Conservation (phyloP, 73 alveolate genomes). For the Tetrahymena elliotti region DNA sequence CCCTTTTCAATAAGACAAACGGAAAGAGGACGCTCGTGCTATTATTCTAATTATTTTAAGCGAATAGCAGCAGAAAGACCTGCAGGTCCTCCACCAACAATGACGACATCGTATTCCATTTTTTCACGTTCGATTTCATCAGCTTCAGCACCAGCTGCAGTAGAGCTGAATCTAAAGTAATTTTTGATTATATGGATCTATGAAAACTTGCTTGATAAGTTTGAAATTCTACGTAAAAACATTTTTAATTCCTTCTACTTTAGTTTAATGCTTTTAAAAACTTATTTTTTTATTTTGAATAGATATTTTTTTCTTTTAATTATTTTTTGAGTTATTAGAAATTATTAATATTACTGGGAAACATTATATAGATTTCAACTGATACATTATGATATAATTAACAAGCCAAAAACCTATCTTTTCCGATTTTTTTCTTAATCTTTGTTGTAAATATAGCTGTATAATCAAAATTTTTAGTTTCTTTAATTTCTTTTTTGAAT, state of each 20-base stretch:
- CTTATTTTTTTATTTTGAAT: neutral
- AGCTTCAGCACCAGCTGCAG: neutral
- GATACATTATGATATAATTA: neutral
- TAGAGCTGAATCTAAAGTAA: neutral
- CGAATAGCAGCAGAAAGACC: conserved; percentile 91
- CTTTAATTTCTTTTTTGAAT: neutral
- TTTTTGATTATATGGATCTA: neutral
- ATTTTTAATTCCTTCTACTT: neutral
- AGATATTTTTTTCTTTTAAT: neutral
- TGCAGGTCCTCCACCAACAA: conserved; percentile 95
- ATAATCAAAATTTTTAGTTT: neutral
- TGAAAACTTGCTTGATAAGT: neutral
- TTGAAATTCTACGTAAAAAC: neutral
- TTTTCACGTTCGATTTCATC: conserved; percentile 37
- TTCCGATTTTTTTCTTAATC: neutral
- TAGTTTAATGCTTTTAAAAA: neutral
- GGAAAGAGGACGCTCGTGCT: conserved; percentile 49
- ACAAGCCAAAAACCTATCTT: neutral
- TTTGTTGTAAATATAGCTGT: neutral
- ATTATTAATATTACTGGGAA: neutral
- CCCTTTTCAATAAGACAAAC: conserved; percentile 76
- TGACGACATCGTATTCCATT: conserved; percentile 61
- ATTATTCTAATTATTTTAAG: conserved; percentile 54
- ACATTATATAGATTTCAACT: neutral
- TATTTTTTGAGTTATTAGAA: neutral